phyloP scores from a whole-genome alignment of 2,329 filamentous ascomycete genomes.

The Cryphonectria carpinicola region DNA sequence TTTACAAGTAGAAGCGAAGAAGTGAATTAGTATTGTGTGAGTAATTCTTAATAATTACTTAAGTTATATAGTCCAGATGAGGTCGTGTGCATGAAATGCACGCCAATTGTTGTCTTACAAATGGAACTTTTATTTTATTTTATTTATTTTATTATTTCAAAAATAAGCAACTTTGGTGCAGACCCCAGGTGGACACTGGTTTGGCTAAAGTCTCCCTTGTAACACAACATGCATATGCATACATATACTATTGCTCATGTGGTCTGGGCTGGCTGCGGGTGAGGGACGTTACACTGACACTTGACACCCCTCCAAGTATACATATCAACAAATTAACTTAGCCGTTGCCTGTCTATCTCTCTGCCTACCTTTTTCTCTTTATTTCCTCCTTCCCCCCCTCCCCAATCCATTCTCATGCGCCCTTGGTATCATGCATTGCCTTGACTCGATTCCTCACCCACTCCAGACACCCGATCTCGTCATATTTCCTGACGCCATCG shows the following conservation, averaged over 20 bases:
- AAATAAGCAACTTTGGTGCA: not conserved
- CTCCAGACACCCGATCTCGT: constrained; percentile 44
- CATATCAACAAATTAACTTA: not conserved
- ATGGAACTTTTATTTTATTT: no score
- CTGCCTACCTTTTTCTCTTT: no score
- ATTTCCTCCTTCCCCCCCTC: not conserved
- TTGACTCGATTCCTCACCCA: constrained; percentile 43
- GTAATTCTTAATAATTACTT: not conserved
- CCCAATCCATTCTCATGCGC: not conserved
- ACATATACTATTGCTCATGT: not conserved
- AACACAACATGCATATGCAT: not conserved
- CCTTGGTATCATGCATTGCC: constrained; percentile 39
- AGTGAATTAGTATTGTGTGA: not conserved
- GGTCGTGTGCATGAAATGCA: not conserved
- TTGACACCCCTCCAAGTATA: no score
- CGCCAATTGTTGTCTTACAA: not conserved
- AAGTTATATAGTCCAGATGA: not conserved
- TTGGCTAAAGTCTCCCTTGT: not conserved
- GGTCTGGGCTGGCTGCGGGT: constrained; percentile 5
- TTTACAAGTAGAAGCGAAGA: not conserved
- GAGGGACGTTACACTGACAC: not conserved
- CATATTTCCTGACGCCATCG: constrained; percentile 42
- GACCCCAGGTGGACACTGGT: not conserved
- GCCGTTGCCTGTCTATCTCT: not conserved
- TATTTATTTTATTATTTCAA: not conserved